Conservation (phyloP, 148 eudicot species). For the Mesembryanthemum crystallinum region DNA sequence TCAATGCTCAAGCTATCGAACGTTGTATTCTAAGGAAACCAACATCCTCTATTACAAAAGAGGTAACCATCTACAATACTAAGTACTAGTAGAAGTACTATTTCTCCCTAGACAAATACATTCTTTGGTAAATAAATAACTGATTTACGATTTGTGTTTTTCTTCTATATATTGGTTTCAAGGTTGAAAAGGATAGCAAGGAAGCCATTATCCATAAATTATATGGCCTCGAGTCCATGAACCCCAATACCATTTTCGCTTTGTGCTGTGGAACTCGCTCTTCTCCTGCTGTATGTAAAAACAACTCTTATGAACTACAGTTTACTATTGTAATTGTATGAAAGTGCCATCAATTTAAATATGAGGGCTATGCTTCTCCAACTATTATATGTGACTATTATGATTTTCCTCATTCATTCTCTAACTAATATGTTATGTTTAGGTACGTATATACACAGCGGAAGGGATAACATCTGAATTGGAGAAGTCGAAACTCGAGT, state of each 20-base stretch:
- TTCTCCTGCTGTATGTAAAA: conserved; percentile 82
- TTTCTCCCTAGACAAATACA: neutral
- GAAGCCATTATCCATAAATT: conserved; percentile 56
- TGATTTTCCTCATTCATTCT: neutral
- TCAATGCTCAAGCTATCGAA: conserved; percentile 87
- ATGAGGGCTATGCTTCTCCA: too few relatives aligned
- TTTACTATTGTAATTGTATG: too few relatives aligned
- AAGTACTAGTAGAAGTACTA: too few relatives aligned
- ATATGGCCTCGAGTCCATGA: conserved; percentile 59
- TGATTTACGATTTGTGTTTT: neutral
- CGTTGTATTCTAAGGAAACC: conserved; percentile 71
- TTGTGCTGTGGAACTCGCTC: conserved; percentile 89
- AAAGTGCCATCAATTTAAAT: too few relatives aligned
- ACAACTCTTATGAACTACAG: neutral
- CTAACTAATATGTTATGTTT: neutral
- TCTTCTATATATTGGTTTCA: neutral
- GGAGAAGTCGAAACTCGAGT: conserved; percentile 78
- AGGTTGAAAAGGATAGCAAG: conserved; percentile 43
- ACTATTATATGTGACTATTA: neutral
- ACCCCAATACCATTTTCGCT: conserved; percentile 72
- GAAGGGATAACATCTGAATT: conserved; percentile 65
- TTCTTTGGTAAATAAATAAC: too few relatives aligned
- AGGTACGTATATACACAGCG: conserved; percentile 78
- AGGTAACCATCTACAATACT: conserved; percentile 32
- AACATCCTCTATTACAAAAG: conserved; percentile 33